Base-by-base conservation (phyloP, 495 filamentous ascomycete species). In the Tuber borchii region DNA sequence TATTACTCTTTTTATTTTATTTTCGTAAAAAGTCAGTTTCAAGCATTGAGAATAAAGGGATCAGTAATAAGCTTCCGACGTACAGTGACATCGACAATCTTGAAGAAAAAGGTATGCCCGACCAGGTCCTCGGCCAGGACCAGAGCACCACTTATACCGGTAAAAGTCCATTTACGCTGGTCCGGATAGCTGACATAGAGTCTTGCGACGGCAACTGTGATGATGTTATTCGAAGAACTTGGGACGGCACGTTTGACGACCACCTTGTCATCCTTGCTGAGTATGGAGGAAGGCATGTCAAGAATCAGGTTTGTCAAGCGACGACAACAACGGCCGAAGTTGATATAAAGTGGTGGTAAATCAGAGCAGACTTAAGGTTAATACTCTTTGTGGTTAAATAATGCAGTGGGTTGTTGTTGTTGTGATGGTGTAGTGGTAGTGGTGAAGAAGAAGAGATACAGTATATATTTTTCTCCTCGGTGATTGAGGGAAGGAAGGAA, bases 1-100 rank as follows among this genome's bases (percentile, higher is more conserved):
- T 89, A 84, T 89, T 90, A 69, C 91, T 86, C 81, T 83, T 44
- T 73, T 44, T n/a, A n/a, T 51, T 56, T 56, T 56, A n/a, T 56
- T 56, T 26, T 3, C 48, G 48, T 26, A 14, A 34, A 39, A 73
- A 34, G 39, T 75, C 45, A 17, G 39, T 43, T 76, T 40, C 34
- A 40, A 56, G 31, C 71, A 42, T 75, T 43, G 42, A 72, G 51
- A 12, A 14, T 45, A 42, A 46, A 76, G 56, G 56, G 26, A 16
- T 65, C 56, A 31, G n/a, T 65, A 31, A 31, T 22, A 76, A 73
- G 40, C 46, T 39, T 51, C 69, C 48, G 73, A 89, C 93, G 78
- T 86, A 97, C 94, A 83, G 93, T 97, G 74, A 99, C 89, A 85
- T 99, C 95, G 71, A 99, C 95, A 84, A 99, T 86, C 85, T 99